A percentile compares a stretch with the other conserved stretches of the same genome.
These are phyloP conservation scores for Syzygium malaccense DNA, from an alignment of 441 rosid species.

Conservation along the genomic window DNA sequence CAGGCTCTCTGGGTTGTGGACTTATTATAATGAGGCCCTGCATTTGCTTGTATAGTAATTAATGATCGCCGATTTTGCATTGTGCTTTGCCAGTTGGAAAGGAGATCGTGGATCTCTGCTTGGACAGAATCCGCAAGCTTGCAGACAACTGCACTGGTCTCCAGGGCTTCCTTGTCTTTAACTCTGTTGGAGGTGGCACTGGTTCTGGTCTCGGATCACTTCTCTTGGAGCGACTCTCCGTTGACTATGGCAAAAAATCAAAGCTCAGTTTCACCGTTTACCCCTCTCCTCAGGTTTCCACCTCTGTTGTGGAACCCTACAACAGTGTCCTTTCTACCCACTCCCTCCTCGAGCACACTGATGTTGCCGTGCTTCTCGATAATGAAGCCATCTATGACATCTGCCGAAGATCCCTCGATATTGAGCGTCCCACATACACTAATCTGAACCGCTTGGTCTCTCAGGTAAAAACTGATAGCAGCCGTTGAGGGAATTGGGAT, in stretches of 20 bases:
- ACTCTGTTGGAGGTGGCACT: slow-evolving; percentile 7
- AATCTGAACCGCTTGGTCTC: slow-evolving; percentile 6
- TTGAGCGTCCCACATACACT: slow-evolving; percentile 9
- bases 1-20: neutral
- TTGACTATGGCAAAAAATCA: slow-evolving; percentile 5
- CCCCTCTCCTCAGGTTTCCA: slow-evolving; percentile 10
- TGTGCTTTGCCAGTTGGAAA: slow-evolving; percentile 1
- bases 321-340: slow-evolving; percentile 9
- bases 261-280: slow-evolving; percentile 9
- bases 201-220: slow-evolving; percentile 6
- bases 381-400: slow-evolving; percentile 12
- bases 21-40: neutral
- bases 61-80: neutral
- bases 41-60: neutral
- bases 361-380: slow-evolving; percentile 6
- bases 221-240: slow-evolving; percentile 5
- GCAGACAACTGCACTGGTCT: slow-evolving; percentile 11
- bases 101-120: slow-evolving; percentile 3
- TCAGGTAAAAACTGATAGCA: neutral
- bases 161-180: slow-evolving; percentile 10
- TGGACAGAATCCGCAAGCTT: slow-evolving; percentile 10
- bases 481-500: neutral
- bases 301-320: slow-evolving; percentile 9
- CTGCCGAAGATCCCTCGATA: slow-evolving; percentile 3
- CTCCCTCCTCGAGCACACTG: slow-evolving; percentile 8